phyloP scores from a whole-genome alignment of 2,329 filamentous ascomycete genomes.

The Fusarium annulatum region DNA sequence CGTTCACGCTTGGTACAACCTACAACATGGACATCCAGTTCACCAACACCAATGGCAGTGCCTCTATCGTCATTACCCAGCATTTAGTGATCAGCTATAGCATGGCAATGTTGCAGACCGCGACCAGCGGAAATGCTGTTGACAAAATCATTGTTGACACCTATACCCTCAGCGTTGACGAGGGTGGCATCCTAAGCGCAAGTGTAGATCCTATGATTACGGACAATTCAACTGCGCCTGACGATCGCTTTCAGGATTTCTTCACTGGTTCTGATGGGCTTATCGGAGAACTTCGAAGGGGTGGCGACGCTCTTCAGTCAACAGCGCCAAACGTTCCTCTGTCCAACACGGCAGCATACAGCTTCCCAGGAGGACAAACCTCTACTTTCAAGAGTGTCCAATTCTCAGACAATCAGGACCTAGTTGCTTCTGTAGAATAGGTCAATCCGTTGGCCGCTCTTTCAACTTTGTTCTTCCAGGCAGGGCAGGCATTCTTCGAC shows the following conservation, averaged over 20 bases:
- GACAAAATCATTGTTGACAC: background rate
- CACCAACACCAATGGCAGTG: accelerated
- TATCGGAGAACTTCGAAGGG: accelerated
- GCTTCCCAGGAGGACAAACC: background rate
- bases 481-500: accelerated
- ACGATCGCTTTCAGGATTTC: accelerated
- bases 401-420: background rate
- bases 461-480: background rate
- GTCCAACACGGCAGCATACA: background rate
- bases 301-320: background rate
- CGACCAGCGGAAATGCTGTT: background rate
- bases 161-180: background rate
- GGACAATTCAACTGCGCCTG: background rate
- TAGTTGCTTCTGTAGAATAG: background rate
- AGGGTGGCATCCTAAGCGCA: background rate
- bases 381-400: background rate
- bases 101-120: accelerated
- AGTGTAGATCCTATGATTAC: accelerated
- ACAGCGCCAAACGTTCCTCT: background rate
- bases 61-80: background rate
- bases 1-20: background rate
- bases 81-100: background rate
- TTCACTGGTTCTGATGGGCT: background rate
- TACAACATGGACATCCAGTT: background rate
- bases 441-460: accelerated